Evolutionary conservation across 202 grass and related monocot genomes (phyloP), one percentile per base, ranked within the genome.

Genomic region (Schoenoplectus triqueter): DNA sequence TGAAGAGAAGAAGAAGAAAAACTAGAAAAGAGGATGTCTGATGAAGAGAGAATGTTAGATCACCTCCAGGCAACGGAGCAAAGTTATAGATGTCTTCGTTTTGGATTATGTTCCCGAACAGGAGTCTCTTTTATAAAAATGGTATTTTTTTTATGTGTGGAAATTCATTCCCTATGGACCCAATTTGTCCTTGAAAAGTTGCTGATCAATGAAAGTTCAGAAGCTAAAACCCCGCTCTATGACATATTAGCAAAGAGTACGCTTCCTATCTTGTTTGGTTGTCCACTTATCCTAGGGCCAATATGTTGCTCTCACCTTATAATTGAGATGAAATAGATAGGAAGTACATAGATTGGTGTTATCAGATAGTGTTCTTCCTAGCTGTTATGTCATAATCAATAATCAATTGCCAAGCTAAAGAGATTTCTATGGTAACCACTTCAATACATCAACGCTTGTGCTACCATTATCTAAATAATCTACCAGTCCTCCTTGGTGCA

Each of bases 91-190:
- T 60, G 52, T 17, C 55, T 60, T 57, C 22, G 52, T 17, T 78
- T 15, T 60, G 74, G 74, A 42, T 78, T 78, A n/a, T 41, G 11
- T 60, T 39, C 54, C 52, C 74, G 22, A 3, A 31, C 13, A 44
- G 74, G 74, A 78, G 31, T 54, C 60, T 59, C 54, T 78, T 44
- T 78, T 42, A 41, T 60, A 60, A 78, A 60, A 78, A 45, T 42
- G 74, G 74, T 60, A 78, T 78, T 13, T 15, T 15, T 73, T 31
- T 11, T 13, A 1, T 55, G 52, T 13, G 0, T 56, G 54, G 9
- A 0, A 20, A 21, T 42, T 68, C 4, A 4, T 73, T 50, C 20
- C 60, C 6, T 78, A 41, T 15, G 70, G 70, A 78, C 52, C 74
- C 74, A 78, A 78, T 13, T 59, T 17, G 48, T 21, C 10, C 18